phyloP scores from a whole-genome alignment of 1,139 yeast genomes.

The Debaryomyces singareniensis region DNA sequence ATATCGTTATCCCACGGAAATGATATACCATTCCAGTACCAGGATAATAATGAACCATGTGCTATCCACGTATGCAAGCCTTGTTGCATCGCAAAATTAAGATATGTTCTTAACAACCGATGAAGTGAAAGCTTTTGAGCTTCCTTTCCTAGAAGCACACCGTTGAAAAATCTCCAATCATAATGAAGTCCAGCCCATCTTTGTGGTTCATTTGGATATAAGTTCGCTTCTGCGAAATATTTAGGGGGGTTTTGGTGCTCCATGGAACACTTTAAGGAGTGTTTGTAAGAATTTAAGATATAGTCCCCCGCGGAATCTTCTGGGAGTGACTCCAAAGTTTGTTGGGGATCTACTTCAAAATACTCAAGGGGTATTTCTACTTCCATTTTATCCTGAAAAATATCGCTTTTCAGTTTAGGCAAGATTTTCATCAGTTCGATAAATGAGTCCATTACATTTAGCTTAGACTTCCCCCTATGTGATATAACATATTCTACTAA shows the following conservation, averaged over 20 bases:
- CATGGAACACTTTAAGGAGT: slow-evolving; percentile 20
- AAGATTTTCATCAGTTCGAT: slow-evolving; percentile 6
- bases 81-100: slow-evolving; percentile 22
- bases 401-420: slow-evolving; percentile 8
- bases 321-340: slow-evolving; percentile 7
- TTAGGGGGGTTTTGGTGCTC: slow-evolving; percentile 20
- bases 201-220: slow-evolving; percentile 13
- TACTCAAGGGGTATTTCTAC: slow-evolving; percentile 9
- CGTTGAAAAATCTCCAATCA: slow-evolving; percentile 43
- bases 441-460: slow-evolving; percentile 13
- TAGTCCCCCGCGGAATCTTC: slow-evolving; percentile 4
- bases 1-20: slow-evolving; percentile 36
- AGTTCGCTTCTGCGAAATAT: slow-evolving; percentile 25
- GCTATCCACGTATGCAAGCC: slow-evolving; percentile 36
- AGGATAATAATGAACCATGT: slow-evolving; percentile 36
- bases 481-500: slow-evolving; percentile 15
- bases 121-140: slow-evolving; percentile 22
- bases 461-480: slow-evolving; percentile 1
- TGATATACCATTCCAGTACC: slow-evolving; percentile 34
- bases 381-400: slow-evolving; percentile 5
- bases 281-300: slow-evolving; percentile 14
- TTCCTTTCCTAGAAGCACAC: slow-evolving; percentile 25
- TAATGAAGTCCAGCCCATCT: slow-evolving; percentile 36
- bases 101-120: slow-evolving; percentile 23
- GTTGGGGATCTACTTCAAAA: slow-evolving; percentile 11